Evolutionary conservation across 345 rosid species (phyloP), one percentile per base, ranked within the genome.

Genomic region (Limnanthes douglasii): DNA sequence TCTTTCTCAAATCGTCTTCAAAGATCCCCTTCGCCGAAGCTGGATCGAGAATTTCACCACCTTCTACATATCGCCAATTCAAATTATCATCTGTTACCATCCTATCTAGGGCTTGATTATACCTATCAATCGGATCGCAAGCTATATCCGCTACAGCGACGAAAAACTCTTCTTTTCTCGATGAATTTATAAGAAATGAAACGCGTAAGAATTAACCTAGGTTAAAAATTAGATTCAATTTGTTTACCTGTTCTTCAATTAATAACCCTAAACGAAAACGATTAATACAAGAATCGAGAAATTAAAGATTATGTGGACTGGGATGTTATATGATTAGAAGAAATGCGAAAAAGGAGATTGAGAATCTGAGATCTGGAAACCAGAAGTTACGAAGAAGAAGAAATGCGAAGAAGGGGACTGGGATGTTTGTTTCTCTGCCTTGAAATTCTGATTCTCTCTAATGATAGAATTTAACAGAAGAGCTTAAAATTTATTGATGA

Each of bases 21-120:
- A 71, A 72, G 60, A 72, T 79, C 64, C 66, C 85, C 46, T 79
- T 75, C 27, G 75, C 64, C 15, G 85, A 79, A 20, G 53, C 73
- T 15, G 77, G 33, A 58, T 75, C 93, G 0, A 85, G 72, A 31
- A 79, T 79, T 39, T 79, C 93, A 27, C 93, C 93, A 32, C 72
- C 93, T 43, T 79, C 93, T 6, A 62, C 85, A 35, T 78, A n/a
- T 78, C n/a, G n/a, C n/a, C n/a, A n/a, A n/a, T 21, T 28, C 71
- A 13, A 42, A 7, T 8, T 42, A 16, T 42, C 65, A 43, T 54
- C 66, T 14, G 44, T 42, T 28, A 45, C 51, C 70, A n/a, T n/a
- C n/a, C n/a, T n/a, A n/a, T n/a, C n/a, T n/a, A n/a, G n/a, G n/a
- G n/a, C n/a, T n/a, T n/a, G 25, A 23, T 31, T 33, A 38, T 55